Percentiles rank a stretch among this genome's conserved stretches.
These are phyloP conservation scores for Daucus carota DNA, from an alignment of 129 eudicot genomes.

Conservation along the genomic window DH1_v3.0 NC_030385.2:4207501-4208000, in stretches of 20 bases:
- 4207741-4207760: not conserved
- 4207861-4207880: not conserved
- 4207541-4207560: too few species aligned
- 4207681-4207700: not conserved
- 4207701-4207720: not conserved
- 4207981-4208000: not conserved
- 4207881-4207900: not conserved
- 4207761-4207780: not conserved
- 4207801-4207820: too few species aligned
- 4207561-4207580: not conserved
- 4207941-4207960: not conserved
- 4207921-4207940: not conserved
- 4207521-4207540: too few species aligned
- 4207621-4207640: not conserved
- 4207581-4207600: not conserved
- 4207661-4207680: not conserved
- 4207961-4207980: conserved; percentile 1
- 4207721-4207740: not conserved
- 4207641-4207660: not conserved
- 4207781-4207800: too few species aligned
- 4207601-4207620: not conserved
- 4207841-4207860: not conserved
- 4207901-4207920: not conserved
- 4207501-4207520: too few species aligned
- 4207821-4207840: too few species aligned